These are phyloP conservation scores for Lodderomyces orthopsilosis DNA, from an alignment of 1,139 yeast species.

Conservation along the genomic window DNA sequence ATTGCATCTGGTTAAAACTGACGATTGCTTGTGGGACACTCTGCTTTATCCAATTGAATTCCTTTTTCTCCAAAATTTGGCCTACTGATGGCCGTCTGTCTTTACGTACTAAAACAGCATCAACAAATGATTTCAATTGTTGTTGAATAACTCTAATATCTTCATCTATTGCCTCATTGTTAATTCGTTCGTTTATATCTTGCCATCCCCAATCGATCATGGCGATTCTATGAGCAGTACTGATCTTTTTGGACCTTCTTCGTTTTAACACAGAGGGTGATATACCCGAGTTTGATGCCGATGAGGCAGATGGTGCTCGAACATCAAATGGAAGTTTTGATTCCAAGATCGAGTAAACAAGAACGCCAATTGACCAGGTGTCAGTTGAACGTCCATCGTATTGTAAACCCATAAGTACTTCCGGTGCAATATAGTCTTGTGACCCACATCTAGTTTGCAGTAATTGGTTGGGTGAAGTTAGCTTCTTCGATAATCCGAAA, in stretches of 20 bases:
- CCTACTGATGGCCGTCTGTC: conserved; percentile 26
- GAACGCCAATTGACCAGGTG: conserved; percentile 91
- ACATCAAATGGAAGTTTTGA: conserved; percentile 83
- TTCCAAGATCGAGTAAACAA: conserved; percentile 80
- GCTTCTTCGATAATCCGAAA: conserved; percentile 77
- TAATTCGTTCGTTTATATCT: conserved; percentile 18
- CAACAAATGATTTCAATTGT: conserved; percentile 31
- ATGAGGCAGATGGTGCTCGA: conserved; percentile 13
- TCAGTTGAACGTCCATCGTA: conserved; percentile 90
- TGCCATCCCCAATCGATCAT: conserved; percentile 92
- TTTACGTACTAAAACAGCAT: conserved; percentile 37
- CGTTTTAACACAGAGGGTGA: conserved; percentile 49
- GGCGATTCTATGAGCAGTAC: conserved; percentile 86
- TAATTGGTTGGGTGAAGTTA: conserved; percentile 57
- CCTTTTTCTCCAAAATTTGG: conserved; percentile 14
- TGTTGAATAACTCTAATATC: conserved; percentile 24
- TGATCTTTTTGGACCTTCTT: conserved; percentile 48
- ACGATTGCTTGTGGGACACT: conserved; percentile 14
- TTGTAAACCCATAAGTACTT: conserved; percentile 80
- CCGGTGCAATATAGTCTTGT: conserved; percentile 94
- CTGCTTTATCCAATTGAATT: conserved; percentile 23
- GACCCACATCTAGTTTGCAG: conserved; percentile 90
- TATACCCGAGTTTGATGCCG: conserved; percentile 21
- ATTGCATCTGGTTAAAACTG: neutral
- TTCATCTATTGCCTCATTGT: conserved; percentile 6